Conservation (phyloP, 495 filamentous ascomycete genomes). For the Aspergillus bertholletiae region DNA sequence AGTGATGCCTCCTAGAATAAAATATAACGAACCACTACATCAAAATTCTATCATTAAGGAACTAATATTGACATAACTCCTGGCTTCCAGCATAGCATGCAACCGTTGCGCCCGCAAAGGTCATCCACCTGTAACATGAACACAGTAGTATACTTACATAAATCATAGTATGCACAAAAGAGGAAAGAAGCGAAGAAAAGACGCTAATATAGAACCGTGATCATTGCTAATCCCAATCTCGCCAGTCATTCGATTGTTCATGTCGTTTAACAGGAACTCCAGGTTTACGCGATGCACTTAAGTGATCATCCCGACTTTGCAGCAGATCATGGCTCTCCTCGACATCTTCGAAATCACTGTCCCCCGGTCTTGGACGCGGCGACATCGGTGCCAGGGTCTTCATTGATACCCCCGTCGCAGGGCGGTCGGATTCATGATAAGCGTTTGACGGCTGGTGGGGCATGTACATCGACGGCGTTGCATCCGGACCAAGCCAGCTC, state of each 20-base stretch:
- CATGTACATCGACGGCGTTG: slow-evolving; percentile 16
- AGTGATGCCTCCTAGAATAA: no score
- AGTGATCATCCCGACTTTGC: slow-evolving; percentile 12
- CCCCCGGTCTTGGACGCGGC: slow-evolving; percentile 40
- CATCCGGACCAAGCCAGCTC: slow-evolving; percentile 26
- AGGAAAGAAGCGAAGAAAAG: background rate
- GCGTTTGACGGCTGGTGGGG: slow-evolving; percentile 49
- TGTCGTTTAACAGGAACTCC: background rate
- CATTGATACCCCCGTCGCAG: slow-evolving; percentile 50
- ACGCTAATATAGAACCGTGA: background rate
- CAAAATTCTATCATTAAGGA: background rate
- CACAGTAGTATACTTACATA: background rate
- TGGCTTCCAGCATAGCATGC: background rate
- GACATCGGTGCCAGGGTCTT: slow-evolving; percentile 46
- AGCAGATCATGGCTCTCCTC: slow-evolving; percentile 24
- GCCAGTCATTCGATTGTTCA: slow-evolving; percentile 35
- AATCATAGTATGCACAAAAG: background rate
- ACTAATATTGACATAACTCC: background rate
- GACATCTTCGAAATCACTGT: slow-evolving; percentile 37
- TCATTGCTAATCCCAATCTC: slow-evolving; percentile 38
- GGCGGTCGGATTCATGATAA: slow-evolving; percentile 40
- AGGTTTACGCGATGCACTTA: background rate
- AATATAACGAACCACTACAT: background rate
- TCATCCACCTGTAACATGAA: background rate
- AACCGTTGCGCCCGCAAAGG: background rate